These are phyloP conservation scores for Drechslerella dactyloides DNA, from an alignment of 2,329 filamentous ascomycete genomes.

Conservation along the genomic window DNA sequence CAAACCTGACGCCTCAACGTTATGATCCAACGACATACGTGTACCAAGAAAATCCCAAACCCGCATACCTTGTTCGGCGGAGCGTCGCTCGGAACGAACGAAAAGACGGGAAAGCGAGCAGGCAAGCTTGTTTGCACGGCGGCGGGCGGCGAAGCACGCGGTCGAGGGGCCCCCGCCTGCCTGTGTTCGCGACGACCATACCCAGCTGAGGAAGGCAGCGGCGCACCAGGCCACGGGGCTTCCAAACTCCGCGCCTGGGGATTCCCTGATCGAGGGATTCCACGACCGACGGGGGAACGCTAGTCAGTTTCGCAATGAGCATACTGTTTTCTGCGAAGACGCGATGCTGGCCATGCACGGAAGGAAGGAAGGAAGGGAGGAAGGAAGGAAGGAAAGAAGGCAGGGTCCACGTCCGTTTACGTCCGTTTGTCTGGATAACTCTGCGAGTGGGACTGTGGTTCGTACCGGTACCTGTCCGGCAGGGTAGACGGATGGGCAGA, in stretches of 20 bases:
- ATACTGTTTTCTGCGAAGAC: constrained; percentile 6
- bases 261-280: constrained; percentile 27
- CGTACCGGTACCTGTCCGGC: too few species aligned
- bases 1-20: background rate
- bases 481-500: too few species aligned
- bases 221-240: constrained; percentile 13
- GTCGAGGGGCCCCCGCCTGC: background rate
- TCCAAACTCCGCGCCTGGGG: constrained; percentile 18
- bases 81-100: background rate
- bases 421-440: too few species aligned
- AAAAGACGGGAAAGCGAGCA: constrained; percentile 1
- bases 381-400: constrained; percentile 3
- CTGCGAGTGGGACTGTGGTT: too few species aligned
- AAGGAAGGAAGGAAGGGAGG: background rate
- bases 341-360: background rate
- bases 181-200: constrained; percentile 35
- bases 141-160: constrained; percentile 14
- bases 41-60: background rate
- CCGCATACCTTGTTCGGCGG: too few species aligned
- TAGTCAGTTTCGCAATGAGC: constrained; percentile 13
- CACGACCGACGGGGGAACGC: constrained; percentile 10
- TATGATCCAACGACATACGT: constrained; percentile 5
- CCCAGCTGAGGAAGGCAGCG: constrained; percentile 32
- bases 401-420: too few species aligned
- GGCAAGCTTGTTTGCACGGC: constrained; percentile 49